phyloP scores from a whole-genome alignment of 116 monocot genomes.

The Iris pallida region DNA sequence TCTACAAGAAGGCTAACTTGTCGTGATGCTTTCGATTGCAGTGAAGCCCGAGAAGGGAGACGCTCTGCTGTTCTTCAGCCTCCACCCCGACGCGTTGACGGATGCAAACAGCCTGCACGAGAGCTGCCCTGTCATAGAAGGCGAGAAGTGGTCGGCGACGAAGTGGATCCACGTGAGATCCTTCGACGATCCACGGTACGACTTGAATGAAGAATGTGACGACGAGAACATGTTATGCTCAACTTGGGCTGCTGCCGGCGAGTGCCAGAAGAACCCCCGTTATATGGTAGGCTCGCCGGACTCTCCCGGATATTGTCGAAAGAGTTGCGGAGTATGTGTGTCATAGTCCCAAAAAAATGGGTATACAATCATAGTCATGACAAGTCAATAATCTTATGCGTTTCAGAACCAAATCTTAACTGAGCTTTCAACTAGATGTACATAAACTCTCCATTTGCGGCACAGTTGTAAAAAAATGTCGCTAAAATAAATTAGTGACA shows the following conservation, averaged over 20 bases:
- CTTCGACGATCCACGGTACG: constrained; percentile 24
- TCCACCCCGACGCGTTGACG: constrained; percentile 19
- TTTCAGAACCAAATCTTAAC: too few species aligned
- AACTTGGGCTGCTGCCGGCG: neutral
- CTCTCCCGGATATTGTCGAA: constrained; percentile 3
- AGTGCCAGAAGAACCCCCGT: constrained; percentile 3
- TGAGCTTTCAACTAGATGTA: too few species aligned
- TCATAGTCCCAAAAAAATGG: too few species aligned
- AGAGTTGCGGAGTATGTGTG: constrained; percentile 9
- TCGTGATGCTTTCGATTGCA: too few species aligned
- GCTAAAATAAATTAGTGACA: too few species aligned
- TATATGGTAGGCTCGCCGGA: neutral
- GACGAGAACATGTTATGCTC: too few species aligned
- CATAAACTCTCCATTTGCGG: too few species aligned
- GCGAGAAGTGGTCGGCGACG: constrained; percentile 46
- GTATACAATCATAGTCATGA: too few species aligned
- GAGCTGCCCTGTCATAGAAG: constrained; percentile 40
- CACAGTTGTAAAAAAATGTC: too few species aligned
- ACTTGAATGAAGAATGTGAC: too few species aligned
- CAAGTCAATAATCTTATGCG: too few species aligned
- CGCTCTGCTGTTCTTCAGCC: constrained; percentile 37
- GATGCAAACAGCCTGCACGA: constrained; percentile 35
- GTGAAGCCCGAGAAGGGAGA: constrained; percentile 39
- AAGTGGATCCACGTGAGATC: constrained; percentile 61
- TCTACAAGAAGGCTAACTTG: too few species aligned